Base-by-base conservation (phyloP, 306 rosid species). In the Dryas octopetala region DNA sequence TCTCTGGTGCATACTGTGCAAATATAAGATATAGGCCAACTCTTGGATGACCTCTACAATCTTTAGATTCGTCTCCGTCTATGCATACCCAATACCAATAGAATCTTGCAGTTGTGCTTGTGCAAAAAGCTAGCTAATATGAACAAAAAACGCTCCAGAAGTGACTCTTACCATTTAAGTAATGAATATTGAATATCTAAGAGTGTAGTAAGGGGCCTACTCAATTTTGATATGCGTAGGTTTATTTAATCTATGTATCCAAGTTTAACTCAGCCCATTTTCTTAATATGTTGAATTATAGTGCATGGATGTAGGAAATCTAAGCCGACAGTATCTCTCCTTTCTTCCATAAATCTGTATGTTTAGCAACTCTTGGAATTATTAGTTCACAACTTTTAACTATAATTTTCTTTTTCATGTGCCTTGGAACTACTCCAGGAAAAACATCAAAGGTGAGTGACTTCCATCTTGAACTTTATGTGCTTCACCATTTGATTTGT, bases 361-460 rank as follows among this genome's bases (percentile, higher is more conserved):
- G 32, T 70, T 28, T 28, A 17, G 9, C 38, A 71, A 26, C 26
- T 75, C 17, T 53, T 43, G 45, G 68, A 51, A 72, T 46, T 53
- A 62, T 62, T 50, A 78, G 45, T 65, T 53, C 66, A 41, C 60
- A 51, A 40, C 17, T 43, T 40, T 43, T 52, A 0, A 54, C 51
- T 12, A 17, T 1, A 43, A 70, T 73, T 79, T 26, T 66, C 9
- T 76, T 79, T 76, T 84, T 81, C 85, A 74, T 88, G 85, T 72
- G 75, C 74, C 44, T 51, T 75, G 47, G 71, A 66, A 73, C 83
- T 78, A 74, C 78, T 78, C 64, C 93, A 91, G 96, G 97, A 70
- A 93, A 93, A 85, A 86, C 93, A 53, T 82, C 96, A 11, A 80
- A 91, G 89, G 97, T 88, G 79, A 62, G 92, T 77, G 74, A 76